A percentile compares a stretch with the other conserved stretches of the same genome.
Evolutionary conservation across 306 rosid species (phyloP).

Genomic region (Benincasa hispida): DNA sequence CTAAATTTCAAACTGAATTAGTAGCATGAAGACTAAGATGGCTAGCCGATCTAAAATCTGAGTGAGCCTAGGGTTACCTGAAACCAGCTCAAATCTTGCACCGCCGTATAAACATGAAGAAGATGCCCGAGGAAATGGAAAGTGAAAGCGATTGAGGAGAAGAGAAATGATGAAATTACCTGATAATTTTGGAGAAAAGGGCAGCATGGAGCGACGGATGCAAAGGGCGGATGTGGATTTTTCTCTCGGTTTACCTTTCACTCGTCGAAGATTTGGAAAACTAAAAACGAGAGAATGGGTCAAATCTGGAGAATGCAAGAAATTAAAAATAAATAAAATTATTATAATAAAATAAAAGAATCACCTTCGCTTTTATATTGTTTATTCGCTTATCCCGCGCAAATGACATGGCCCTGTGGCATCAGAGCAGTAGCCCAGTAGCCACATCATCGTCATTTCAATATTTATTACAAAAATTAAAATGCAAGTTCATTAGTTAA

Average conservation of each 20-base stretch:
- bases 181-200: not conserved
- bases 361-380: not conserved
- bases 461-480: too few relatives aligned
- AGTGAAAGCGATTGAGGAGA: not conserved
- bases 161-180: not conserved
- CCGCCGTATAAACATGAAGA: not conserved
- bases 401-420: not conserved
- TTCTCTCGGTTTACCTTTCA: not conserved
- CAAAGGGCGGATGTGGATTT: not conserved
- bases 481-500: too few relatives aligned
- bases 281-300: not conserved
- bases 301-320: not conserved
- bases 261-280: not conserved
- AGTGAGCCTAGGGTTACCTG: not conserved
- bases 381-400: slow-evolving; percentile 5
- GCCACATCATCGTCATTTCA: not conserved
- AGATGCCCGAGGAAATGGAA: not conserved
- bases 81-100: not conserved
- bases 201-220: not conserved
- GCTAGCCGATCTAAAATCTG: not conserved
- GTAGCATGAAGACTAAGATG: not conserved
- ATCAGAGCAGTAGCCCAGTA: not conserved
- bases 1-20: not conserved
- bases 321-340: not conserved
- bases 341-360: not conserved